Percentiles rank a stretch among this genome's conserved stretches.
Evolutionary conservation across 1,284 basidiomycete genomes (phyloP).

Genomic region (Butyriboletus appendiculatus): DNA sequence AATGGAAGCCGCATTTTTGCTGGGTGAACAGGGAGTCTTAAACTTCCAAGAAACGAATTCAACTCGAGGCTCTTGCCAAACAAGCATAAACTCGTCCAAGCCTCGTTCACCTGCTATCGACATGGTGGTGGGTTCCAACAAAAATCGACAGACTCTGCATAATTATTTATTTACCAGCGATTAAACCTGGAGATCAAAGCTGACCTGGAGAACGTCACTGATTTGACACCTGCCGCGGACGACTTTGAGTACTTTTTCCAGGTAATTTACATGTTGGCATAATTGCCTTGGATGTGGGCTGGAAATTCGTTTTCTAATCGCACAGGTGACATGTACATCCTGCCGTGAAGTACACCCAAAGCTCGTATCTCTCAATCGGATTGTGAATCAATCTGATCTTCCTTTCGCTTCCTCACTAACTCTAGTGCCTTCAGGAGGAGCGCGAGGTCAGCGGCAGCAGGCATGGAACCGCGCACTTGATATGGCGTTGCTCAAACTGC

Average conservation of each 20-base stretch:
- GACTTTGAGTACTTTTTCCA: conserved; percentile 80
- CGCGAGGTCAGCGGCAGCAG: conserved; percentile 61
- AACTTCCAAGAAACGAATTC: background rate
- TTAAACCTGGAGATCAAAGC: conserved; percentile 73
- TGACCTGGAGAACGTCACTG: conserved; percentile 75
- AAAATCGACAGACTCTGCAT: background rate
- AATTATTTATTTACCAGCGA: conserved; percentile 36
- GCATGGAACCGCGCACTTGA: conserved; percentile 69
- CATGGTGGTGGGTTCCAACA: conserved; percentile 44
- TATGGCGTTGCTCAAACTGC: conserved; percentile 76
- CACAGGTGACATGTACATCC: conserved; percentile 76
- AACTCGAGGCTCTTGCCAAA: conserved; percentile 18
- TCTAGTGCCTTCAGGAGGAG: conserved; percentile 50
- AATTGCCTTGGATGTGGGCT: background rate
- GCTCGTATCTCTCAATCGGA: conserved; percentile 64
- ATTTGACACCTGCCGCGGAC: conserved; percentile 58
- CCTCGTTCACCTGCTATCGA: background rate
- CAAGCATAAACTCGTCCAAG: conserved; percentile 32
- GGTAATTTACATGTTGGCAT: conserved; percentile 37
- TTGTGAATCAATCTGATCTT: conserved; percentile 41
- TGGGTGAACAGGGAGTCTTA: background rate
- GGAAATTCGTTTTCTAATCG: conserved; percentile 1
- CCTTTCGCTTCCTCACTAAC: conserved; percentile 4
- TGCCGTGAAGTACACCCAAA: conserved; percentile 77
- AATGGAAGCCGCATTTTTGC: conserved; percentile 21